Conservation (phyloP, 2,329 filamentous ascomycete genomes). For the Colletotrichum scovillei region DNA sequence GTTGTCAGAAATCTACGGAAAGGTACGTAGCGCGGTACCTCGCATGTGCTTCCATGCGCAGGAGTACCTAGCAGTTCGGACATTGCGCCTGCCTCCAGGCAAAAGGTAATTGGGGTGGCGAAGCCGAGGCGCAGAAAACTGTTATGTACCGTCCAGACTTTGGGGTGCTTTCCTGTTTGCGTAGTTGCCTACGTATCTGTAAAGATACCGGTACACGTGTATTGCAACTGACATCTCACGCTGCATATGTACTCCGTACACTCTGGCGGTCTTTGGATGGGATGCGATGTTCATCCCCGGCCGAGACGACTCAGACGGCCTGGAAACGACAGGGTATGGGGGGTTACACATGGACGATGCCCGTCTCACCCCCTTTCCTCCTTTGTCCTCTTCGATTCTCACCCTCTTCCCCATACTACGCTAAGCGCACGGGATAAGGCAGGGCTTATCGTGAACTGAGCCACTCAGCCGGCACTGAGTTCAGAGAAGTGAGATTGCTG, state of each 20-base stretch:
- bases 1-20: neutral
- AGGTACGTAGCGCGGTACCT: slow-evolving; percentile 12
- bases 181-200: too few species aligned
- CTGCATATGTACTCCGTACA: neutral
- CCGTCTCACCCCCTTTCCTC: slow-evolving; percentile 27
- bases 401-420: slow-evolving; percentile 13
- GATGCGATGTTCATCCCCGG: neutral
- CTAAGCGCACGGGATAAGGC: slow-evolving; percentile 27
- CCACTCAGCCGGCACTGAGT: neutral
- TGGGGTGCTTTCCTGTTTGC: neutral
- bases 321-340: slow-evolving; percentile 16
- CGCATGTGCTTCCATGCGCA: neutral
- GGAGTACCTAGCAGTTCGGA: neutral
- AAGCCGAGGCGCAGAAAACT: slow-evolving; percentile 28
- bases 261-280: neutral
- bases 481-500: neutral
- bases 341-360: slow-evolving; percentile 24
- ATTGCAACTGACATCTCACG: neutral
- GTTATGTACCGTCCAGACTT: neutral
- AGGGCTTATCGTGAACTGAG: slow-evolving; percentile 23
- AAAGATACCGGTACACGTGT: neutral
- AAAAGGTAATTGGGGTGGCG: slow-evolving; percentile 20
- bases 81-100: neutral
- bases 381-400: neutral
- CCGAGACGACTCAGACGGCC: slow-evolving; percentile 25